Evolutionary conservation across 1,284 basidiomycete genomes (phyloP).

Genomic region (Amylostereum areolatum): DNA sequence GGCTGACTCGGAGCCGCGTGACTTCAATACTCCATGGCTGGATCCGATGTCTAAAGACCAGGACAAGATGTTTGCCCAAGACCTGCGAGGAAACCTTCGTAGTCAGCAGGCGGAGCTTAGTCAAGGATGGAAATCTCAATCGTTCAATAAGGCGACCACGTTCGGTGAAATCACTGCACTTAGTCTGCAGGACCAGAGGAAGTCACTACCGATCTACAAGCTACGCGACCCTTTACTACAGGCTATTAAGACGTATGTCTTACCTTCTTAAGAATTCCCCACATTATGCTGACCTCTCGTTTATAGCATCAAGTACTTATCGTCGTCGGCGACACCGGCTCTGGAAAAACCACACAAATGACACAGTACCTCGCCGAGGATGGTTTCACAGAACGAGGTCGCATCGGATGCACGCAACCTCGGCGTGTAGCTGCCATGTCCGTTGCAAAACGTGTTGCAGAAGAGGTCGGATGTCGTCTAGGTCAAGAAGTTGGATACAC

Average conservation of each 20-base stretch:
- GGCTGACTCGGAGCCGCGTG: conserved; percentile 89
- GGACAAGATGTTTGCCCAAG: conserved; percentile 91
- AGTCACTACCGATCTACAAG: conserved; percentile 92
- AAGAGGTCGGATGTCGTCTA: conserved; percentile 95
- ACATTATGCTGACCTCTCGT: conserved; percentile 15
- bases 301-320: conserved; percentile 84
- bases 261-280: background rate
- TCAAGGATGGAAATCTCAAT: conserved; percentile 88
- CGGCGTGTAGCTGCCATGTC: conserved; percentile 99
- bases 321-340: conserved; percentile 88
- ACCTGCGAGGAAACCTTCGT: conserved; percentile 77
- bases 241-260: conserved; percentile 53
- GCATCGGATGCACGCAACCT: conserved; percentile 96
- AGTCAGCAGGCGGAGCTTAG: conserved; percentile 80
- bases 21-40: conserved; percentile 94
- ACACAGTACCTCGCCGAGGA: conserved; percentile 76
- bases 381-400: conserved; percentile 73
- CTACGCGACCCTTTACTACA: conserved; percentile 86
- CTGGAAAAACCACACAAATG: conserved; percentile 81
- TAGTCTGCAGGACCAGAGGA: conserved; percentile 92
- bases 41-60: conserved; percentile 93
- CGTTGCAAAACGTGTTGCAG: conserved; percentile 97
- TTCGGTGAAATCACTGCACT: conserved; percentile 89
- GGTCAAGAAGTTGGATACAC: conserved; percentile 98
- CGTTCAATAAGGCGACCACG: conserved; percentile 95